These are phyloP conservation scores for Cyberlindnera japonica DNA, from an alignment of 805 yeast genomes.

Conservation along the genomic window DNA sequence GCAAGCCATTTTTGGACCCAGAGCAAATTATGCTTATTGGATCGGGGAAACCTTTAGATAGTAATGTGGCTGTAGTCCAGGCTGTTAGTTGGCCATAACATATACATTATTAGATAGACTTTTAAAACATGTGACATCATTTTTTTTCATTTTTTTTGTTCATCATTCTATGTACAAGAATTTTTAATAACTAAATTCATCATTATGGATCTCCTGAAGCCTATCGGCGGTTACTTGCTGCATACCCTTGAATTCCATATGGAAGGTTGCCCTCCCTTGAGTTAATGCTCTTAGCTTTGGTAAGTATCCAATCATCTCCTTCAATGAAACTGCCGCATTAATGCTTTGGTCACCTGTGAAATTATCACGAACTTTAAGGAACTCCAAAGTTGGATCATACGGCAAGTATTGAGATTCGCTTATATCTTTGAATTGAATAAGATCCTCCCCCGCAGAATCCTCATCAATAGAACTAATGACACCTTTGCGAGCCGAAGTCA, in stretches of 20 bases:
- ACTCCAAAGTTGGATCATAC: conserved; percentile 59
- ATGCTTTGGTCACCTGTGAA: conserved; percentile 43
- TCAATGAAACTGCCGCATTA: conserved; percentile 78
- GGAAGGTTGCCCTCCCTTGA: conserved; percentile 82
- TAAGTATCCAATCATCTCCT: conserved; percentile 88
- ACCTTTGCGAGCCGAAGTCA: conserved; percentile 76
- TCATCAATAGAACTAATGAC: conserved; percentile 70
- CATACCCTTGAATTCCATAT: conserved; percentile 76
- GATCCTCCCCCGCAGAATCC: conserved; percentile 37
- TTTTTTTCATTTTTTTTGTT: too few relatives aligned
- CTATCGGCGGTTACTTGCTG: conserved; percentile 57
- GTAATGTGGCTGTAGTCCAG: not conserved
- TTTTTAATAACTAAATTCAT: conserved; percentile 6
- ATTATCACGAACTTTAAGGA: conserved; percentile 20
- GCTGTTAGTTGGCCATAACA: not conserved
- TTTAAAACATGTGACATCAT: too few relatives aligned
- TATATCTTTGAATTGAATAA: conserved; percentile 47
- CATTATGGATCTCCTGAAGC: conserved; percentile 33
- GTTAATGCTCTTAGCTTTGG: conserved; percentile 75
- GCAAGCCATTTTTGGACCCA: conserved; percentile 15
- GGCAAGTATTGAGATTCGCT: conserved; percentile 70
- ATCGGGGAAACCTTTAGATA: conserved; percentile 9
- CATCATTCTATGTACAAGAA: not conserved
- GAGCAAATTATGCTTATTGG: conserved; percentile 13
- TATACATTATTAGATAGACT: too few relatives aligned